Conservation (phyloP, 2,329 filamentous ascomycete species). For the Ophiostoma tasmaniense region DNA sequence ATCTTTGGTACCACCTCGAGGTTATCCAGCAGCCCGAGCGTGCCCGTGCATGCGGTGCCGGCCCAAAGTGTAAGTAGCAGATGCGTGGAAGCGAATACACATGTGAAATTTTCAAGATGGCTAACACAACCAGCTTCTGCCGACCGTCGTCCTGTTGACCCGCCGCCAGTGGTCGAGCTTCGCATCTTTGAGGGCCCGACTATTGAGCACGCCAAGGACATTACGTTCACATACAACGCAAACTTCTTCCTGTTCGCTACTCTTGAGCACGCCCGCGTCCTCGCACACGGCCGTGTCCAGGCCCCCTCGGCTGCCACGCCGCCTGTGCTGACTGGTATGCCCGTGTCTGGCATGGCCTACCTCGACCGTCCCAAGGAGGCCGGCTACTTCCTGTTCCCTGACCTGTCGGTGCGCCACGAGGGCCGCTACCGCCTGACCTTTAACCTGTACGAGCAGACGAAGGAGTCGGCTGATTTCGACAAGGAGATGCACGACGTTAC, state of each 20-base stretch:
- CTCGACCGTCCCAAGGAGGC: slow-evolving; percentile 72
- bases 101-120: no score
- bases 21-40: slow-evolving; percentile 93
- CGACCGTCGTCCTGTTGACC: slow-evolving; percentile 86
- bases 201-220: slow-evolving; percentile 53
- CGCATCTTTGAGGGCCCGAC: slow-evolving; percentile 69
- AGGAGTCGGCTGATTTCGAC: slow-evolving; percentile 73
- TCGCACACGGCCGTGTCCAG: slow-evolving; percentile 71
- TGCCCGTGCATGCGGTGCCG: slow-evolving; percentile 88
- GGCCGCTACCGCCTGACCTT: slow-evolving; percentile 87
- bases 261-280: slow-evolving; percentile 73
- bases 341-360: slow-evolving; percentile 92
- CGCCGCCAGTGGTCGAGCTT: slow-evolving; percentile 87
- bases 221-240: slow-evolving; percentile 87
- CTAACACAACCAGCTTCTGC: slow-evolving; percentile 53
- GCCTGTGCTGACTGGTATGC: slow-evolving; percentile 86
- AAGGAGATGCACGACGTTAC: slow-evolving; percentile 33
- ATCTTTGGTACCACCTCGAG: slow-evolving; percentile 69
- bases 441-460: slow-evolving; percentile 87
- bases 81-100: not conserved
- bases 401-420: slow-evolving; percentile 91
- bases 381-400: slow-evolving; percentile 96
- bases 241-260: slow-evolving; percentile 97
- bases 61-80: slow-evolving; percentile 71
- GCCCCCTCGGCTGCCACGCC: slow-evolving; percentile 58